Base-by-base conservation (phyloP, 2,329 filamentous ascomycete genomes). In the Aspergillus jensenii region DNA sequence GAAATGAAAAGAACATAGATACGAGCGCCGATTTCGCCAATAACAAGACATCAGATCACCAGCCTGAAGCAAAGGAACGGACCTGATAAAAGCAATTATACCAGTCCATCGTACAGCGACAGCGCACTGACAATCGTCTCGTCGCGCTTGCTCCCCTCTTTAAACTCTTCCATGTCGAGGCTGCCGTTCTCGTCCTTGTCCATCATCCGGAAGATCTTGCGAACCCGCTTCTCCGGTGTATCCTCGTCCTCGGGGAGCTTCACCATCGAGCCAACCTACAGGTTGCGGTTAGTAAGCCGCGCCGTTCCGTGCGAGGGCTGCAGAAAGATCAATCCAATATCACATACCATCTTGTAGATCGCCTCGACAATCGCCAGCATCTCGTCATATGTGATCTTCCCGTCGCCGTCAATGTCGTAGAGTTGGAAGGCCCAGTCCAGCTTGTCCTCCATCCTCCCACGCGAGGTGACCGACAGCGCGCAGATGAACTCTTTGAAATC, bases 401-500 rank as follows among this genome's bases (percentile, higher is more conserved):
- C 95, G 75, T 99, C 95, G 56, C 95, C 93, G 72, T 99, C 95
- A 71, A 99, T 98, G 78, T 99, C 95, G 78, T 99, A 99, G 67
- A 99, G 84, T 81, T 99, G 93, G 80, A 99, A 99, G 15, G 95
- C 95, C 95, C 95, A 99, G 76, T 98, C 93, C 58, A 99, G 84
- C 79, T 99, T 99, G 79, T 99, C 95, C 79, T 99, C 95, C 91
- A 98, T 96, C 82, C 96, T 96, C 72, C 95, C 95, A 67, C 95
- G 87, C 78, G 91, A 96, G 51, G 95, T 99, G 71, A 99, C 93
- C 76, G 91, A 96, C 63, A 99, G 81, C 27, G 95, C 95, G 80
- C 93, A 97, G 78, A 99, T 99, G 79, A 99, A 99, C 78, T 99
- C 95, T 76, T 98, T 98, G 79, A 99, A 99, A 79, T 99, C 95